Conservation (phyloP, 164 flowering plant genomes). For the Malania oleifera region DNA sequence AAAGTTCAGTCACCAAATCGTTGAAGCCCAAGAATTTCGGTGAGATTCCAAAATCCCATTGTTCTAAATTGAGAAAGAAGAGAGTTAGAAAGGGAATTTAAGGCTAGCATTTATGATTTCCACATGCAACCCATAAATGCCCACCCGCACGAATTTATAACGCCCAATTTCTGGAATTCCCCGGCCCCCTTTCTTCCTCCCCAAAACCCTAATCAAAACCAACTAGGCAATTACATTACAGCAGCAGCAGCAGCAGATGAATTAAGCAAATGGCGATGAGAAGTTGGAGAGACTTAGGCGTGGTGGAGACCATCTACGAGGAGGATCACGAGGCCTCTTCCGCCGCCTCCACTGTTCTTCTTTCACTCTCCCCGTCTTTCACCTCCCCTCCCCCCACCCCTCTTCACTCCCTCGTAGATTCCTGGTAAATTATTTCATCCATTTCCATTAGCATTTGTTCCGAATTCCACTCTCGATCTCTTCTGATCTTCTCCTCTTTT, state of each 20-base stretch:
- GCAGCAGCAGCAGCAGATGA: neutral
- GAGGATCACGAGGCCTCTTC: conserved; percentile 44
- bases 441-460: neutral
- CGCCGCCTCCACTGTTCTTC: conserved; percentile 17
- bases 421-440: conserved; percentile 32
- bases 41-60: too few species aligned
- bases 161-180: neutral
- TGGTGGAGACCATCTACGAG: conserved; percentile 73
- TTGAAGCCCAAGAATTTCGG: too few species aligned
- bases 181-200: conserved; percentile 6
- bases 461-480: neutral
- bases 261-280: conserved; percentile 20
- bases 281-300: conserved; percentile 47
- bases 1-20: too few species aligned
- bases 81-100: conserved; percentile 6
- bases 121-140: conserved; percentile 52
- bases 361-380: conserved; percentile 23
- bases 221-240: neutral
- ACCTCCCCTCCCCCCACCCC: conserved; percentile 29
- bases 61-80: too few species aligned
- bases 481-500: neutral
- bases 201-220: conserved; percentile 12
- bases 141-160: conserved; percentile 4
- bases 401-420: conserved; percentile 33
- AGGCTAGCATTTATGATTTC: conserved; percentile 40